Base-by-base conservation (phyloP, 495 filamentous ascomycete genomes). In the Penicillium goetzii region DNA sequence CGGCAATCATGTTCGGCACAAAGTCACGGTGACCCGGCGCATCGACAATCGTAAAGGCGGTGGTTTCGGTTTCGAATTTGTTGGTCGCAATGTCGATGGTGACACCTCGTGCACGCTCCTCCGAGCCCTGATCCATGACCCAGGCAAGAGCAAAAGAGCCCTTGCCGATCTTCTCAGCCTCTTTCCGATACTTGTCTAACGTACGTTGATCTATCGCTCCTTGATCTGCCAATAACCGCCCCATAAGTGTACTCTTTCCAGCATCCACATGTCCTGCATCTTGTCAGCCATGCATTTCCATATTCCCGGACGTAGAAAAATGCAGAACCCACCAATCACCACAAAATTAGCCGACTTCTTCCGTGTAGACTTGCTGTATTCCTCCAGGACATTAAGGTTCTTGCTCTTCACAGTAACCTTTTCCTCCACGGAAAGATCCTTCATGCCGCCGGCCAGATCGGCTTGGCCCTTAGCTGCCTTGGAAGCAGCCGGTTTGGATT, bases 1-100 rank as follows among this genome's bases (percentile, higher is more conserved):
- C 95, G 4, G 93, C 96, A 70, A 99, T 97, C 95, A 99, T 99
- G 74, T 97, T 98, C 2, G 95, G 95, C 43, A 98, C 91, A 72
- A 98, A 99, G 68, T 99, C 96, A 65, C 87, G 83, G 76, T 99
- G 95, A 0, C 95, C 95, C 2, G 95, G 95, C 1, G 95, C 92
- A 75, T 99, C 95, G 3, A 99, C 83, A 52, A 99, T 98, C 10
- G 94, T 98, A 72, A 97, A 99, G 17, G 82, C 83, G 0, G 92
- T 92, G 17, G 81, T 89, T 5, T 90, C 87, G 0, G 95, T 99
- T 73, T 94, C 90, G 72, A 99, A 99, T 63, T 91, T 87, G 76
- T 95, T 93, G 26, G 88, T 93, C 40, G 96, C 96, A 72, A 98
- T 93, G 71, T 99, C 95, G 59, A 99, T 97, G 4, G 95, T 99